Evolutionary conservation across 306 rosid species (phyloP).

Genomic region (Begonia loranthoides): DNA sequence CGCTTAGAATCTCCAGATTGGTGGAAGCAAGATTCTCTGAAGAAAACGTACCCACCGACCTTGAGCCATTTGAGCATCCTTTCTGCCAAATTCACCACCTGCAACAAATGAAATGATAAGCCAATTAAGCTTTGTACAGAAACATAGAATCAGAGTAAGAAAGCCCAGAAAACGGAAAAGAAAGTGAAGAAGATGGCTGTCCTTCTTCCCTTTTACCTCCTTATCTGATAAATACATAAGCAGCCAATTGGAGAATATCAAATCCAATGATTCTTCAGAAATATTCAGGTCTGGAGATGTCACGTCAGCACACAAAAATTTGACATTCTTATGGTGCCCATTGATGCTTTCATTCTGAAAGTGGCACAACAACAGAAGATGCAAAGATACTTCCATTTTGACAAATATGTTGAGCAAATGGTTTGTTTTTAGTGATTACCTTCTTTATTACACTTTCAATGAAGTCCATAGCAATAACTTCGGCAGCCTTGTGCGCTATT

Average conservation of each 20-base stretch:
- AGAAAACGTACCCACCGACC: constrained; percentile 75
- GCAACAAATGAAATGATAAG: constrained; percentile 1
- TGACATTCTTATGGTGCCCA: constrained; percentile 67
- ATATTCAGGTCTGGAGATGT: constrained; percentile 53
- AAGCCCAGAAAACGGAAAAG: too few species aligned
- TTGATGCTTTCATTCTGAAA: constrained; percentile 69
- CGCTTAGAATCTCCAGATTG: constrained; percentile 95
- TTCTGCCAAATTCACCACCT: constrained; percentile 62
- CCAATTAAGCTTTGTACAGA: too few species aligned
- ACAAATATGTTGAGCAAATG: too few species aligned
- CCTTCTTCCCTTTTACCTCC: constrained; percentile 37
- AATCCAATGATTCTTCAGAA: constrained; percentile 57
- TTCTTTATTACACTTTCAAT: constrained; percentile 78
- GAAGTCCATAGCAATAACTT: constrained; percentile 76
- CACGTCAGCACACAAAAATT: constrained; percentile 87
- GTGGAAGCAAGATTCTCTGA: constrained; percentile 93
- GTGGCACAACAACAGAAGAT: constrained; percentile 2
- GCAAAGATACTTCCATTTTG: too few species aligned
- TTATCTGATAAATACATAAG: constrained; percentile 89
- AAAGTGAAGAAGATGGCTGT: too few species aligned
- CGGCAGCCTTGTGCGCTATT: constrained; percentile 71
- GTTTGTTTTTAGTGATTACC: constrained; percentile 29
- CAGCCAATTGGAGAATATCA: constrained; percentile 91
- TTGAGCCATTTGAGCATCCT: constrained; percentile 84
- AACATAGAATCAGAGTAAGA: too few species aligned